Evolutionary conservation across 1,284 basidiomycete species (phyloP).

Genomic region (Rhodofomes roseus): DNA sequence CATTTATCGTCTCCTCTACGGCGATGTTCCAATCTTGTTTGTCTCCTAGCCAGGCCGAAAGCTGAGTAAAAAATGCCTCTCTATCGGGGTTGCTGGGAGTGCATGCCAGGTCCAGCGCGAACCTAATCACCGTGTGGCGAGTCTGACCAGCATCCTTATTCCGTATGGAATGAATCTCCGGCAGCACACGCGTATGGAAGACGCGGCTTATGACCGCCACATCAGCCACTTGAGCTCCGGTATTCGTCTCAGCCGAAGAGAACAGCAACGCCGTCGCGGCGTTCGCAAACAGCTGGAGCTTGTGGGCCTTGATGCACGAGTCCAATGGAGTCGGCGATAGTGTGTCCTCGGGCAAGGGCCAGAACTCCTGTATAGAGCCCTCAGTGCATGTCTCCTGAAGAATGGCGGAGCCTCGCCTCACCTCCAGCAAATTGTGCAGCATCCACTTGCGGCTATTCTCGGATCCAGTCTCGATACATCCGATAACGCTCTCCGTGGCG

Average conservation of each 20-base stretch:
- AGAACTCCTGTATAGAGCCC: slow-evolving; percentile 39
- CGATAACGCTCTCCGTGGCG: slow-evolving; percentile 32
- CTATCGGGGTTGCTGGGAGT: slow-evolving; percentile 28
- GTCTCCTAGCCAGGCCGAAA: slow-evolving; percentile 41
- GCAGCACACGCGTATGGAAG: slow-evolving; percentile 44
- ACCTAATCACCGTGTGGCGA: slow-evolving; percentile 28
- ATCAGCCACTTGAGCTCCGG: slow-evolving; percentile 19
- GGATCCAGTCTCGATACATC: slow-evolving; percentile 33
- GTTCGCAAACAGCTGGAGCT: slow-evolving; percentile 37
- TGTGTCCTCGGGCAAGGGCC: slow-evolving; percentile 36
- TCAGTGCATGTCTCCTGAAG: not conserved
- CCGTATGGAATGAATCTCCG: slow-evolving; percentile 39
- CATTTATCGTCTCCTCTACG: slow-evolving; percentile 39
- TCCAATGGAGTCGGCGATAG: slow-evolving; percentile 26
- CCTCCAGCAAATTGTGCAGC: slow-evolving; percentile 29
- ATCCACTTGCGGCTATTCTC: slow-evolving; percentile 28
- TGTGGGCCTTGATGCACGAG: slow-evolving; percentile 32
- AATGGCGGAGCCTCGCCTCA: slow-evolving; percentile 20
- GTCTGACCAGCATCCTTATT: slow-evolving; percentile 24
- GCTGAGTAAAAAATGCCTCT: slow-evolving; percentile 27
- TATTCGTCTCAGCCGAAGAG: slow-evolving; percentile 15
- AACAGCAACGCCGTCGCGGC: slow-evolving; percentile 34
- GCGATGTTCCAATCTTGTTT: slow-evolving; percentile 37
- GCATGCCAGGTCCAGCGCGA: slow-evolving; percentile 40
- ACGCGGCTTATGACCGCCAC: slow-evolving; percentile 36